Evolutionary conservation across 2,329 filamentous ascomycete species (phyloP).

Genomic region (Paraconiothyrium brasiliense): DNA sequence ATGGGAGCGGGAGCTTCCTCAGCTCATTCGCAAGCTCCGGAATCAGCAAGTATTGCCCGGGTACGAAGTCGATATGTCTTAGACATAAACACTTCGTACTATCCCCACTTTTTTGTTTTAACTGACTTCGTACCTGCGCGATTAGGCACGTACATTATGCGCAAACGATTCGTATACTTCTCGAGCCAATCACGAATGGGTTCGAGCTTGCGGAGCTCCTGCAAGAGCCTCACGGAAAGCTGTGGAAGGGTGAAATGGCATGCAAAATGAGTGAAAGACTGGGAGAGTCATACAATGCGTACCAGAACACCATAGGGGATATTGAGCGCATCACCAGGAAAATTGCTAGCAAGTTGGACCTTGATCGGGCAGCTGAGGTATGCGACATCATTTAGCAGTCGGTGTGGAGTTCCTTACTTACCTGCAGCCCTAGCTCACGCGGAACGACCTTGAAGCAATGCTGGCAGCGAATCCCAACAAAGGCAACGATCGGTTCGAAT

Average conservation of each 20-base stretch:
- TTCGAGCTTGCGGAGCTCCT: conserved; percentile 48
- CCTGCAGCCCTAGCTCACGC: conserved; percentile 35
- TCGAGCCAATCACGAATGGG: conserved; percentile 49
- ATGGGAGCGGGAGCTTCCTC: conserved; percentile 48
- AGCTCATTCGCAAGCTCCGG: conserved; percentile 47
- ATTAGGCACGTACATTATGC: conserved; percentile 42
- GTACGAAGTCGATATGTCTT: too few species aligned
- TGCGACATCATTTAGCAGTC: conserved; percentile 9
- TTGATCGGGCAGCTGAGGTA: conserved; percentile 47
- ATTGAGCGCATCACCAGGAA: conserved; percentile 47
- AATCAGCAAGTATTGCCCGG: conserved; percentile 32
- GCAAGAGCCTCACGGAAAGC: conserved; percentile 37
- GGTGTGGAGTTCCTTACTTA: conserved; percentile 17
- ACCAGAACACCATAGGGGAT: conserved; percentile 47
- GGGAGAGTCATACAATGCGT: conserved; percentile 46
- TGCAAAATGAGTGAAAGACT: conserved; percentile 43
- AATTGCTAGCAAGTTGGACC: conserved; percentile 49
- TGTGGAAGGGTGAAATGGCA: conserved; percentile 47
- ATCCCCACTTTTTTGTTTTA: too few species aligned
- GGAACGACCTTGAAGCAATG: conserved; percentile 49
- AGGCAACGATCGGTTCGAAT: conserved; percentile 43
- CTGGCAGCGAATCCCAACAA: conserved; percentile 45
- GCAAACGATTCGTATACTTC: conserved; percentile 47
- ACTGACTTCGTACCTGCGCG: too few species aligned
- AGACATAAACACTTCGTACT: too few species aligned